Evolutionary conservation across 768 basidiomycete genomes (phyloP).

Genomic region (Cyathus striatus): DNA sequence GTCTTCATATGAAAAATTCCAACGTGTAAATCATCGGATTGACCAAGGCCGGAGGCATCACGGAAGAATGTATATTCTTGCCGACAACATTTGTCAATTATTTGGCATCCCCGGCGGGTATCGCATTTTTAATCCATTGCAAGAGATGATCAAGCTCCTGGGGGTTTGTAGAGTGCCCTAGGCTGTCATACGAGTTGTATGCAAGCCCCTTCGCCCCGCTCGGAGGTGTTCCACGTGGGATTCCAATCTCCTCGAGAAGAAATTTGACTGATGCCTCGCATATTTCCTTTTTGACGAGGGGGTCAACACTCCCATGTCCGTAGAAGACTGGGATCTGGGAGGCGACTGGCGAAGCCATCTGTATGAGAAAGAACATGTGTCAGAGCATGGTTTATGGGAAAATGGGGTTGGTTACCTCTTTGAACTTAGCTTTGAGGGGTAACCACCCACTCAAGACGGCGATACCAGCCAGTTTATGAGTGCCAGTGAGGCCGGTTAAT

Average conservation of each 20-base stretch:
- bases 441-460: constrained; percentile 78
- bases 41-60: no score
- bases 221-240: constrained; percentile 33
- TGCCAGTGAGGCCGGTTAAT: constrained; percentile 65
- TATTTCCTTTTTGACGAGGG: constrained; percentile 56
- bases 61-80: no score
- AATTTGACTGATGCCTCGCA: constrained; percentile 52
- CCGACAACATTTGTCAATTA: no score
- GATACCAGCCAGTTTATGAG: constrained; percentile 67
- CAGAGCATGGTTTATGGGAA: constrained; percentile 3
- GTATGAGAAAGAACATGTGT: constrained; percentile 5
- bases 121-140: constrained; percentile 59
- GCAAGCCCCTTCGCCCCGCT: constrained; percentile 50
- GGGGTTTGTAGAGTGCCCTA: constrained; percentile 61
- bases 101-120: constrained; percentile 31
- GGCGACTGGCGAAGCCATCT: constrained; percentile 63
- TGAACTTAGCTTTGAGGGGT: constrained; percentile 60
- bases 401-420: constrained; percentile 51
- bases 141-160: constrained; percentile 69
- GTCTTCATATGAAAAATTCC: no score
- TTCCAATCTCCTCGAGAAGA: constrained; percentile 48
- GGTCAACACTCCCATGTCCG: constrained; percentile 79
- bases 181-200: constrained; percentile 62
- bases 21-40: no score
- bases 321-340: constrained; percentile 74